Evolutionary conservation across 495 filamentous ascomycete species (phyloP).

Genomic region (Margaritispora aquatica): DNA sequence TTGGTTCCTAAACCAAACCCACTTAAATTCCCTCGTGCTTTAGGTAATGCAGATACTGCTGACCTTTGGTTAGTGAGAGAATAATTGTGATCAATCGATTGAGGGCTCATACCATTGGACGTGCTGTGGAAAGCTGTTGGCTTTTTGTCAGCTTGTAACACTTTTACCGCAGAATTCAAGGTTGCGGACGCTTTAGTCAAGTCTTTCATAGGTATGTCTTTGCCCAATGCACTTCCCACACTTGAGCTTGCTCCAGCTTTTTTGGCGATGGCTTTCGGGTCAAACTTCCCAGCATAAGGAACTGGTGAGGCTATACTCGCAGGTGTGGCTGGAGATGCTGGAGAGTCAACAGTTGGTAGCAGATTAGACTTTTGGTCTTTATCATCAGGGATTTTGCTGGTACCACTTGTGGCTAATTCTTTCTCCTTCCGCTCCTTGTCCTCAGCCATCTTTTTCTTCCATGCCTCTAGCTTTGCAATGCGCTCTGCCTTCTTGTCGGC

Average conservation of each 20-base stretch:
- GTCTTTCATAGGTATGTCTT: slow-evolving; percentile 55
- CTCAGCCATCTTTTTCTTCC: slow-evolving; percentile 83
- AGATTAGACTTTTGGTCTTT: slow-evolving; percentile 66
- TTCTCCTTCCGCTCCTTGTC: slow-evolving; percentile 73
- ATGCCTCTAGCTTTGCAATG: slow-evolving; percentile 78
- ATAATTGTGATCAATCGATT: slow-evolving; percentile 11
- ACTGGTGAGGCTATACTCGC: slow-evolving; percentile 42
- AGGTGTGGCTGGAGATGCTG: slow-evolving; percentile 48
- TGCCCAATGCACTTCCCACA: slow-evolving; percentile 46
- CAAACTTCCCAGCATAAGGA: slow-evolving; percentile 75
- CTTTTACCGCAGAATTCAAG: slow-evolving; percentile 35
- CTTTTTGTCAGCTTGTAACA: slow-evolving; percentile 47
- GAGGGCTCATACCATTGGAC: slow-evolving; percentile 34
- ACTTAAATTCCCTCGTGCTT: slow-evolving; percentile 67
- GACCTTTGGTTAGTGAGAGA: slow-evolving; percentile 30
- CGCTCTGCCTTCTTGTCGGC: slow-evolving; percentile 81
- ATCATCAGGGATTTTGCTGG: slow-evolving; percentile 62
- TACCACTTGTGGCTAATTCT: slow-evolving; percentile 54
- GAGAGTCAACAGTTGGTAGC: slow-evolving; percentile 46
- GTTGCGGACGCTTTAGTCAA: slow-evolving; percentile 46
- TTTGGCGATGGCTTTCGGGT: slow-evolving; percentile 80
- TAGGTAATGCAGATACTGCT: slow-evolving; percentile 43
- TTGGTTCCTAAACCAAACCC: slow-evolving; percentile 77
- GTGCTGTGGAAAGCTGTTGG: slow-evolving; percentile 39
- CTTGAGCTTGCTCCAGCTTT: slow-evolving; percentile 46